Conservation (phyloP, 805 yeast genomes). For the Saccharomycopsis vini region DNA sequence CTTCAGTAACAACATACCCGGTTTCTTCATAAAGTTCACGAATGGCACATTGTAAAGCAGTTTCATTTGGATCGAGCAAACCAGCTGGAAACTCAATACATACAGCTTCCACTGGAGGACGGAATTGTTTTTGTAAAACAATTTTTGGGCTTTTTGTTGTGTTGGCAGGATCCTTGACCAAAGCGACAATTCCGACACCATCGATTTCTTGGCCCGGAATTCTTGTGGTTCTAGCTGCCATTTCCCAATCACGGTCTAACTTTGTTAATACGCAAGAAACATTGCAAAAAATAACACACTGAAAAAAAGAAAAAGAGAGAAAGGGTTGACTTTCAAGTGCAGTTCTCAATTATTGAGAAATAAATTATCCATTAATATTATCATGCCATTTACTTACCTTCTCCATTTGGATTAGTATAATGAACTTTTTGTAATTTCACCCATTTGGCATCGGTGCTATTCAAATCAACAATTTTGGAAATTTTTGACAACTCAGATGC, state of each 20-base stretch:
- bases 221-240: slow-evolving; percentile 74
- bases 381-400: slow-evolving; percentile 19
- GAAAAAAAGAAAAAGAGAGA: neutral
- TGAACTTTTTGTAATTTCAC: slow-evolving; percentile 55
- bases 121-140: slow-evolving; percentile 77
- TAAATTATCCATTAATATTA: too few relatives aligned
- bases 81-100: slow-evolving; percentile 96
- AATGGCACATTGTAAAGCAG: slow-evolving; percentile 69
- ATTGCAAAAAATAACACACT: neutral
- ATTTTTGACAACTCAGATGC: slow-evolving; percentile 15
- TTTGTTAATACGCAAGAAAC: neutral
- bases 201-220: slow-evolving; percentile 56
- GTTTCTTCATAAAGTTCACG: slow-evolving; percentile 90
- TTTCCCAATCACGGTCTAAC: slow-evolving; percentile 72
- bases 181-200: slow-evolving; percentile 85
- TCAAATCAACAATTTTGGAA: slow-evolving; percentile 3
- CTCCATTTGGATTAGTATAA: slow-evolving; percentile 67
- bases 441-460: slow-evolving; percentile 44
- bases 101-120: slow-evolving; percentile 87
- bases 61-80: slow-evolving; percentile 74
- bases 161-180: slow-evolving; percentile 37
- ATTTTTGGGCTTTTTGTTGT: slow-evolving; percentile 28
- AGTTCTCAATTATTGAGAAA: neutral
- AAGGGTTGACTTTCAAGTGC: neutral
- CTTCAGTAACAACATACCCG: slow-evolving; percentile 67